A percentile compares a stretch with the other conserved stretches of the same genome.
Conservation (phyloP, 306 rosid species). For the Ammopiptanthus mongolicus region DNA sequence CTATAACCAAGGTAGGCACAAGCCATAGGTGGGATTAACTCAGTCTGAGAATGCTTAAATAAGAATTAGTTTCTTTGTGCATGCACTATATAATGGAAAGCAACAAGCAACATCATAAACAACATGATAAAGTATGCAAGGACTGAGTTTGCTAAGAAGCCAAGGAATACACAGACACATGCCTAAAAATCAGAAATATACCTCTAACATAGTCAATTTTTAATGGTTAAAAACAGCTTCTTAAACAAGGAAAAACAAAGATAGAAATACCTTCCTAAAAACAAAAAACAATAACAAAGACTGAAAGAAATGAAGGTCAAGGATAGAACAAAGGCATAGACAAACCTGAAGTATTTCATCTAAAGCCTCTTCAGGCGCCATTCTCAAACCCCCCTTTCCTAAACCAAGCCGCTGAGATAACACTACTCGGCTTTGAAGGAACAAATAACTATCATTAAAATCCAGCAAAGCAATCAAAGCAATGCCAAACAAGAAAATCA, state of each 20-base stretch:
- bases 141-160: neutral
- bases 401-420: slow-evolving; percentile 66
- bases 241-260: neutral
- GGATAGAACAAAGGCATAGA: neutral
- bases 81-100: neutral
- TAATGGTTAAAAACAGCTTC: neutral
- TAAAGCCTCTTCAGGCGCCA: slow-evolving; percentile 71
- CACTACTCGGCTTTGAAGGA: slow-evolving; percentile 36
- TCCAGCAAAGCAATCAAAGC: neutral
- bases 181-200: neutral
- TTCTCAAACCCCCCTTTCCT: slow-evolving; percentile 74
- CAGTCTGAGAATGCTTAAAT: neutral
- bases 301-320: neutral
- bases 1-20: neutral
- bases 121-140: neutral
- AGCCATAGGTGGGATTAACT: neutral
- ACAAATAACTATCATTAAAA: slow-evolving; percentile 21
- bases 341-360: slow-evolving; percentile 62
- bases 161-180: neutral
- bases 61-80: neutral
- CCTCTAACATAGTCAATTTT: neutral
- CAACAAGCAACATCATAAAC: neutral
- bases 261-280: too few relatives aligned
- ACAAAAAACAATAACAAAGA: neutral
- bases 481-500: neutral